Evolutionary conservation across 352 stramenopile genomes (phyloP), one percentile per base, ranked within the genome.

Genomic region (Pythium volutum): DNA sequence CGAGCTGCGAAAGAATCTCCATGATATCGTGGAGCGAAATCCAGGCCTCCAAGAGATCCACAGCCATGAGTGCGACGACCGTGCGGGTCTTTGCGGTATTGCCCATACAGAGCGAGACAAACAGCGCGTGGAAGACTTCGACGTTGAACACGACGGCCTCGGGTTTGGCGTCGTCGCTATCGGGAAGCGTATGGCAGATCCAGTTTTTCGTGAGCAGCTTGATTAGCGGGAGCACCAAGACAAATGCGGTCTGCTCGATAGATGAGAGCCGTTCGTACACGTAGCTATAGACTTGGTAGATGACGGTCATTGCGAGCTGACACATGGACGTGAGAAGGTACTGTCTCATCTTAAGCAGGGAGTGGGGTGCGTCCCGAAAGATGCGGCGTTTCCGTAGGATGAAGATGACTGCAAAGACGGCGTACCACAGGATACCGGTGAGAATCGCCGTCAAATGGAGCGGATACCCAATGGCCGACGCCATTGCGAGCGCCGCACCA

Each of bases 41-140:
- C 38, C 62, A 81, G 1, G 73, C 59, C 8, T 81, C 73, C 0
- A 64, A 25, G 11, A 74, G 47, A 23, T 86, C 74, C 3, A 81
- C 42, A 4, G 16, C n/a, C 47, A 78, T 75, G 10, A 86, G 54
- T 0, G 54, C 45, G 4, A 66, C 41, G 0, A 64, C 71, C 1
- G 74, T 74, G 5, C 33, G 38, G 29, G 64, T 62, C 0, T 65
- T 78, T 20, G 67, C 53, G 8, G 70, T 52, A 5, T 50, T 73
- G 45, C 80, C 66, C 52, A 87, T 72, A n/a, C 69, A 73, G 15
- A 65, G 69, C 0, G 77, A 63, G 2, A 84, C 68, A 22, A 69
- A 87, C 1, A 87, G 48, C 34, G 75, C 56, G 54, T 84, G 73
- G 49, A 82, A 87, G 43, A 87, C 58, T 31, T 87, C 70, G 9